Evolutionary conservation across 2,329 filamentous ascomycete species (phyloP), one percentile per base, ranked within the genome.

Genomic region (Lecanosticta acicola): DNA sequence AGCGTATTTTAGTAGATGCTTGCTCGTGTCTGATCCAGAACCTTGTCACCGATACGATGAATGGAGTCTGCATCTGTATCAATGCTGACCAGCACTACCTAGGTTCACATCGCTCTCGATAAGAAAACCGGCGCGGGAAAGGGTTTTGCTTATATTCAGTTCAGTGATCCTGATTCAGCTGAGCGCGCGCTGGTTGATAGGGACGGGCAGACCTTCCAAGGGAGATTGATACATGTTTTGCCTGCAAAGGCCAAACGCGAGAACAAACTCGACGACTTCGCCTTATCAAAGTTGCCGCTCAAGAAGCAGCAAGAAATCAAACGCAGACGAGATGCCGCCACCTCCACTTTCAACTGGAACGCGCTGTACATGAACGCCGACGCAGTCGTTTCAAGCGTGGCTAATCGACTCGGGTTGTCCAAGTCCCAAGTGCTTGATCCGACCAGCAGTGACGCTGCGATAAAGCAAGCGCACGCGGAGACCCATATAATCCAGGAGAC

Each of bases 1-100:
- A 81, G 84, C 87, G 79, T 85, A 93, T 95, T 94, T 95, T 98
- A 96, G 93, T 98, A 98, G 91, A 97, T 95, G 87, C 87, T 85
- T 90, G 83, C 44, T 88, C 84, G 71, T 74, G 79, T 82, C 88
- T 63, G 61, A 62, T 40, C 43, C 41, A 32, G 24, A 20, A n/a
- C 7, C 32, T 29, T 29, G 11, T 29, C 24, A 11, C 24, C 5
- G 11, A 29, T 32, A 29, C 29, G n/a, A n/a, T n/a, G n/a, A n/a
- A n/a, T n/a, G n/a, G n/a, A n/a, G 43, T 17, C 35, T 29, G 24
- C 24, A 39, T 18, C 3, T 8, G 19, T 7, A 33, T 29, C 7
- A 3, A 3, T 32, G 39, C 39, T 41, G 39, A 41, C 39, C 7
- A 29, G 7, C 9, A 13, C 29, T 18, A 8, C n/a, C 34, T 68